phyloP scores from a whole-genome alignment of 2,329 filamentous ascomycete species.

The Colletotrichum noveboracense region DNA sequence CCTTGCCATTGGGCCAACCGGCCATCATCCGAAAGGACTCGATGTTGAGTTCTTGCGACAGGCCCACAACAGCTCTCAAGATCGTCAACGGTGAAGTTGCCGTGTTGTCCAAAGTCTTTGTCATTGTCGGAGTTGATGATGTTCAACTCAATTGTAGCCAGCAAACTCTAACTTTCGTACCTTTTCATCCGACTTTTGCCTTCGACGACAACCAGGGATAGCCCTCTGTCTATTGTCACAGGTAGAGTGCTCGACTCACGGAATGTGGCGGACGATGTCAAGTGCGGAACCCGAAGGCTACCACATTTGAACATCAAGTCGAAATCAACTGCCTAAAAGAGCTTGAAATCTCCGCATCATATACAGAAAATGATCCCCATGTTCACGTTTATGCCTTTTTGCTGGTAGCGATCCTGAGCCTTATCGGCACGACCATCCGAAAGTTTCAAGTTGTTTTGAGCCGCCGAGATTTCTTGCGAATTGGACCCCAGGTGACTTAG shows the following conservation, averaged over 20 bases:
- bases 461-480: neutral
- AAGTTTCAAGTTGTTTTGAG: neutral
- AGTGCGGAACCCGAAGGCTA: neutral
- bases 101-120: neutral
- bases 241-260: neutral
- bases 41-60: neutral
- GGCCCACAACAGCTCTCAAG: neutral
- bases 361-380: neutral
- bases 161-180: neutral
- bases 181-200: neutral
- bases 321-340: neutral
- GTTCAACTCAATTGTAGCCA: neutral
- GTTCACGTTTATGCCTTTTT: neutral
- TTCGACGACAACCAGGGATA: neutral
- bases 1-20: constrained; percentile 44
- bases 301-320: neutral
- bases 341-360: neutral
- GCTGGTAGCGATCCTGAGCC: neutral
- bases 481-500: neutral
- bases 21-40: neutral
- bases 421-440: neutral
- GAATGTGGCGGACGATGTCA: neutral
- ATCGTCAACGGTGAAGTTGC: neutral
- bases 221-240: neutral
- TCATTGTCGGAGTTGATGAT: neutral